Percentiles rank a stretch among this genome's conserved stretches.
Conservation (phyloP, 768 basidiomycete genomes). For the Psilocybe tampanensis region DNA sequence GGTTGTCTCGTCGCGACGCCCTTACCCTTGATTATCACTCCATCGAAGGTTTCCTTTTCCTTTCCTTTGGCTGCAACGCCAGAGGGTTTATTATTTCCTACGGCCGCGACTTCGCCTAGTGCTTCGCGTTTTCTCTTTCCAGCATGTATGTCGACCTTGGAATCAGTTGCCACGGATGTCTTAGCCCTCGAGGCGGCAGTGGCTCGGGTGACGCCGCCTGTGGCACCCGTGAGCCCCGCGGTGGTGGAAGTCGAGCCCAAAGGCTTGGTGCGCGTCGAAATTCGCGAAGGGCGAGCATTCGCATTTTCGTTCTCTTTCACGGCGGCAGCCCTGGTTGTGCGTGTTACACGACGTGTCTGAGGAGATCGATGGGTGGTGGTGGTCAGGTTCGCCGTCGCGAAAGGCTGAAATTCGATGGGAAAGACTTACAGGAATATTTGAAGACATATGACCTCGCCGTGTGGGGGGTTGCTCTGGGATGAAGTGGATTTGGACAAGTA, state of each 20-base stretch:
- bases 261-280: slow-evolving; percentile 64
- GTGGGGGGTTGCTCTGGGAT: slow-evolving; percentile 24
- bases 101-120: slow-evolving; percentile 67
- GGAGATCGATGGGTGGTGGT: slow-evolving; percentile 1
- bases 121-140: slow-evolving; percentile 84
- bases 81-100: slow-evolving; percentile 47
- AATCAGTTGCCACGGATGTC: slow-evolving; percentile 36
- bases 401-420: slow-evolving; percentile 12
- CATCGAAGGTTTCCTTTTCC: slow-evolving; percentile 66
- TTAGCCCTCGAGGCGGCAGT: slow-evolving; percentile 60
- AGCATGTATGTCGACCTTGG: slow-evolving; percentile 48
- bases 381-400: slow-evolving; percentile 15
- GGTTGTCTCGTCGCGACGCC: slow-evolving; percentile 49
- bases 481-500: slow-evolving; percentile 12
- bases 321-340: slow-evolving; percentile 47
- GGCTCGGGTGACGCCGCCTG: slow-evolving; percentile 47
- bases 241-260: slow-evolving; percentile 45
- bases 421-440: slow-evolving; percentile 45
- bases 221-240: slow-evolving; percentile 31
- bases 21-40: slow-evolving; percentile 63
- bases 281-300: slow-evolving; percentile 62
- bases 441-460: slow-evolving; percentile 42
- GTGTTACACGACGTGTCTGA: slow-evolving; percentile 75
- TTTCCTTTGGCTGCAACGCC: slow-evolving; percentile 51
- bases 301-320: slow-evolving; percentile 77